Evolutionary conservation across 2,329 filamentous ascomycete species (phyloP).

Genomic region (Cucurbitaria berberidis): DNA sequence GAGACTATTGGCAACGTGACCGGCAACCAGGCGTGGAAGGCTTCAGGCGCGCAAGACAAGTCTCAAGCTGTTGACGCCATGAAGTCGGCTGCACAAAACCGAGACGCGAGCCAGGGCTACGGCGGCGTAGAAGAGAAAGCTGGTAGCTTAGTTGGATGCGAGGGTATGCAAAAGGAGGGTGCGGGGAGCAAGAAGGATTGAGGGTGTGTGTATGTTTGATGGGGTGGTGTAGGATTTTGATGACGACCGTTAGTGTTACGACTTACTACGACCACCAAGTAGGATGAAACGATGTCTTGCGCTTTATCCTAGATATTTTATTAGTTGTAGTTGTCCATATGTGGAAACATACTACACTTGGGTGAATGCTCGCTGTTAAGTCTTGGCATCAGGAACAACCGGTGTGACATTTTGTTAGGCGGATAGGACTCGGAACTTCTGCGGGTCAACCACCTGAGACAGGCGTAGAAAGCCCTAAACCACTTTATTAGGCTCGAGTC

Average conservation of each 20-base stretch:
- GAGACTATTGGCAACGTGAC: conserved; percentile 66
- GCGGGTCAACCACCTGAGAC: background rate
- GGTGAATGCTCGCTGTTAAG: too few relatives aligned
- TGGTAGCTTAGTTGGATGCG: conserved; percentile 68
- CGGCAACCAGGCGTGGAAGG: conserved; percentile 67
- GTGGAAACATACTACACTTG: too few relatives aligned
- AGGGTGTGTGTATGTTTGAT: background rate
- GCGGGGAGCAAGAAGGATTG: conserved; percentile 38
- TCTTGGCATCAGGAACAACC: background rate
- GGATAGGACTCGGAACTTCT: background rate
- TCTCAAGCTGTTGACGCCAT: conserved; percentile 66
- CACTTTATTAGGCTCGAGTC: background rate
- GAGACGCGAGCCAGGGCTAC: conserved; percentile 62
- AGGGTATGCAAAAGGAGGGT: conserved; percentile 66
- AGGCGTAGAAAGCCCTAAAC: background rate
- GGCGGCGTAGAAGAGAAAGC: conserved; percentile 70
- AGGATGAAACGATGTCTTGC: too few relatives aligned
- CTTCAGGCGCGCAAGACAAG: conserved; percentile 69
- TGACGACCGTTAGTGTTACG: background rate
- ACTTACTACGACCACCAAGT: background rate
- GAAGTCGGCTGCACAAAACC: conserved; percentile 64
- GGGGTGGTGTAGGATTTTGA: background rate
- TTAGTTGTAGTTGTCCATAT: too few relatives aligned
- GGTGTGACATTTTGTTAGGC: background rate
- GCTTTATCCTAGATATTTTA: too few relatives aligned